phyloP scores from a whole-genome alignment of 2,329 filamentous ascomycete genomes.

The Alternaria sp. region DNA sequence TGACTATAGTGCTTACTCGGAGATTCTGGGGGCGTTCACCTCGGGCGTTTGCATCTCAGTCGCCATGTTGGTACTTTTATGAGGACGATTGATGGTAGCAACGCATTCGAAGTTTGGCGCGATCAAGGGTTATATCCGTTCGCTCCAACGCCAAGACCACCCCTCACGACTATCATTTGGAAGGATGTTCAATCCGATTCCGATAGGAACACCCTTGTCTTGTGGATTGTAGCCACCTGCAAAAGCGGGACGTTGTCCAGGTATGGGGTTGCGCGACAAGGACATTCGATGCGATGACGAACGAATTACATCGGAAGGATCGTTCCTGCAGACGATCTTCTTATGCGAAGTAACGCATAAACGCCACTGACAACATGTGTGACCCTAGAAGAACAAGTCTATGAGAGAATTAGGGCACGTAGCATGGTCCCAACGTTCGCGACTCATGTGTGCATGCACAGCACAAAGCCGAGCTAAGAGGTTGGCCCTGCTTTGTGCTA shows the following conservation, averaged over 20 bases:
- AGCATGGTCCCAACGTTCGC: background rate
- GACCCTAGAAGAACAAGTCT: background rate
- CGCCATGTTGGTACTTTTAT: background rate
- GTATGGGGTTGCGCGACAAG: background rate
- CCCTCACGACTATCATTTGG: background rate
- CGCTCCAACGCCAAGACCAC: background rate
- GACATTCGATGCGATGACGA: background rate
- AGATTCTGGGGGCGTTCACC: background rate
- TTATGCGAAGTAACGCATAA: background rate
- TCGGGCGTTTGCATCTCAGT: background rate
- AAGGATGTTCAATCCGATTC: background rate
- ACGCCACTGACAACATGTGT: background rate
- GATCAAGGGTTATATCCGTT: background rate
- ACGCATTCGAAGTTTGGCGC: background rate
- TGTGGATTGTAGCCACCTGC: background rate
- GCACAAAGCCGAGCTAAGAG: background rate
- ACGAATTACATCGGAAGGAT: background rate
- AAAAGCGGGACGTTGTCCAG: background rate
- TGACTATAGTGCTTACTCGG: background rate
- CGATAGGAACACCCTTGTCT: background rate
- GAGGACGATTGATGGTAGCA: background rate
- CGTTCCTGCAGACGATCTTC: background rate
- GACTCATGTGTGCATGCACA: background rate
- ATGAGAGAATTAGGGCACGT: background rate
- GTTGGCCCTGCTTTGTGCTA: background rate